Evolutionary conservation across 257 asterid species (phyloP).

Genomic region (Fraxinus americana): DNA sequence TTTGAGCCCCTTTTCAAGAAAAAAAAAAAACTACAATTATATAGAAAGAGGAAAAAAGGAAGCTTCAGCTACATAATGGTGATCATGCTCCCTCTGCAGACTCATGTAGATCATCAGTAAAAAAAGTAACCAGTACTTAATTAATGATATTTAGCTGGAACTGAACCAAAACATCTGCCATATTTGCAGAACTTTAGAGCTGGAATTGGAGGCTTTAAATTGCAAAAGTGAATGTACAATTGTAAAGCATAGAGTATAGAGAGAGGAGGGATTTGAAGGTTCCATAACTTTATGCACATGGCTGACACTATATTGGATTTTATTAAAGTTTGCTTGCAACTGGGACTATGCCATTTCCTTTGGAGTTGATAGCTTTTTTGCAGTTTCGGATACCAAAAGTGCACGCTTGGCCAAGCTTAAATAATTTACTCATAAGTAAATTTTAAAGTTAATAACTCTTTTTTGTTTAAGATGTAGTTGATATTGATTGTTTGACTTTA

Average conservation of each 20-base stretch:
- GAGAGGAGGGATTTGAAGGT: constrained; percentile 28
- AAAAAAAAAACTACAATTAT: constrained; percentile 4
- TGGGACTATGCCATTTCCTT: constrained; percentile 32
- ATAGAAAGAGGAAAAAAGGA: constrained; percentile 3
- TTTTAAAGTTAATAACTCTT: too few species aligned
- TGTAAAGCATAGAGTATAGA: constrained; percentile 23
- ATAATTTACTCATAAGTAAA: too few species aligned
- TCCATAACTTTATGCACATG: constrained; percentile 51
- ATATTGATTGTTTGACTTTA: too few species aligned
- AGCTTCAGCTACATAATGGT: constrained; percentile 19
- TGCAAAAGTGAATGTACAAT: constrained; percentile 39
- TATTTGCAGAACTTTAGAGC: constrained; percentile 40
- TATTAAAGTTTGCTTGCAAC: constrained; percentile 40
- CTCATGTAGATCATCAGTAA: constrained; percentile 4
- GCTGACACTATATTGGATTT: constrained; percentile 34
- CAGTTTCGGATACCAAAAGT: background rate
- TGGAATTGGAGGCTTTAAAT: constrained; percentile 38
- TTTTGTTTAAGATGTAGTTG: too few species aligned
- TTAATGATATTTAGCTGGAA: constrained; percentile 25
- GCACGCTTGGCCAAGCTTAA: background rate
- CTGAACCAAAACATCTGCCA: background rate
- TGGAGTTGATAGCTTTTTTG: background rate
- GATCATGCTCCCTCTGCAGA: background rate
- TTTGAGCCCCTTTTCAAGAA: background rate
- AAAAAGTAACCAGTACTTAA: background rate